Evolutionary conservation across 192 early-diverging fungal genomes (phyloP), one percentile per base, ranked within the genome.

Genomic region (Allomyces javanicus): DNA sequence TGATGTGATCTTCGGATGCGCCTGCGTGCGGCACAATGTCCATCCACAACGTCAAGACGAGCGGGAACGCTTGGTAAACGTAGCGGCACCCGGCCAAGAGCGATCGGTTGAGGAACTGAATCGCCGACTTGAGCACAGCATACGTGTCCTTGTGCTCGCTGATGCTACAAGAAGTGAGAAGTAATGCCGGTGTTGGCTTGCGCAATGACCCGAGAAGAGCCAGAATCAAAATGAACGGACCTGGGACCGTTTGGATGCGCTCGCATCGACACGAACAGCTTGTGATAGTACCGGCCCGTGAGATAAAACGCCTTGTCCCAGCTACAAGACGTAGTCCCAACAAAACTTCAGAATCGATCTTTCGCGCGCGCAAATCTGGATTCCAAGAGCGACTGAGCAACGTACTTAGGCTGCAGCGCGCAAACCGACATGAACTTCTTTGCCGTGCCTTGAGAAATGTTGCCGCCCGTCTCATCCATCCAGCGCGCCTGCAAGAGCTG

Each of bases 1-100:
- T 76, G 27, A 61, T 80, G 65, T 61, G 74, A 21, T 68, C 43
- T 62, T 67, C 61, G 10, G 33, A 12, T 9, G 64, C 19, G 4
- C 10, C 24, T 21, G 44, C 44, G 67, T 45, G n/a, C 68, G 73
- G 70, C 9, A 84, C 89, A 68, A 87, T 73, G 44, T 89, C 85
- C 12, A 96, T 72, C 91, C 91, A 96, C 7, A 89, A 72, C 0
- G 91, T 94, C 65, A 96, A 71, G 19, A 96, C 73, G 9, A 88
- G 76, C 10, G 94, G 91, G 67, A 96, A 67, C 7, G 87, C 86
- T 68, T 92, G 85, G 71, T 89, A 93, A 45, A 93, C 81, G 64
- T 88, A 94, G 58, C 84, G 79, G 3, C 86, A 78, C 11, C 94
- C 89, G 40, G 75, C 71, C 27, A 77, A 70, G 12, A 96, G 68